Evolutionary conservation across 140 eudicot genomes (phyloP), one percentile per base, ranked within the genome.

Genomic region (Senecio squalidus): DNA sequence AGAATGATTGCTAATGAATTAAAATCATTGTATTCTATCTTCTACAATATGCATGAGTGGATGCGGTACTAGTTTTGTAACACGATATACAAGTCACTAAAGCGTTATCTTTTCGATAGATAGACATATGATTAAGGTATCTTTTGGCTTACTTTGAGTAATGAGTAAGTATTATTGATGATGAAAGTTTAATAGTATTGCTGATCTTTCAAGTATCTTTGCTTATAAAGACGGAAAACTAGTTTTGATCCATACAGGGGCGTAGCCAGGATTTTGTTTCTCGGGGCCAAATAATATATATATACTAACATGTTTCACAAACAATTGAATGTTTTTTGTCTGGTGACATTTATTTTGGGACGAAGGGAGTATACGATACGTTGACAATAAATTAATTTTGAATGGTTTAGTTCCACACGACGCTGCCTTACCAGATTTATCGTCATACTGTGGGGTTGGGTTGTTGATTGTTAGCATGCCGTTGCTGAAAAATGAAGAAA

Each of bases 1-100:
- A 46, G 61, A 68, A 82, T 78, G 79, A 77, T 78, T 78, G 72
- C 45, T 67, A 62, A 63, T 66, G 75, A 82, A 58, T 71, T 74
- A 53, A 49, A 66, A 74, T 67, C 69, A 82, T 70, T 74, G 64
- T 63, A 75, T 74, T 70, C 14, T 55, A 26, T 44, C 50, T 17
- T 29, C 65, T 68, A 27, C 43, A 31, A 45, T 52, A 24, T 58
- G 18, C 58, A 24, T 51, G 44, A 53, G 62, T 38, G 44, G 51
- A 6, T 10, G 40, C 1, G 16, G 28, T 6, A 31, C 70, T 28
- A 33, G 53, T 44, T 51, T 0, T 8, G 44, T 59, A 57, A 3
- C 55, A 63, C 46, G 61, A 64, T 72, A 53, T 46, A 64, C 60
- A 72, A 53, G 52, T 62, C 22, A 46, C 24, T 54, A 68, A 33